Base-by-base conservation (phyloP, 805 yeast genomes). In the Lipomyces spencermartinsiae region DNA sequence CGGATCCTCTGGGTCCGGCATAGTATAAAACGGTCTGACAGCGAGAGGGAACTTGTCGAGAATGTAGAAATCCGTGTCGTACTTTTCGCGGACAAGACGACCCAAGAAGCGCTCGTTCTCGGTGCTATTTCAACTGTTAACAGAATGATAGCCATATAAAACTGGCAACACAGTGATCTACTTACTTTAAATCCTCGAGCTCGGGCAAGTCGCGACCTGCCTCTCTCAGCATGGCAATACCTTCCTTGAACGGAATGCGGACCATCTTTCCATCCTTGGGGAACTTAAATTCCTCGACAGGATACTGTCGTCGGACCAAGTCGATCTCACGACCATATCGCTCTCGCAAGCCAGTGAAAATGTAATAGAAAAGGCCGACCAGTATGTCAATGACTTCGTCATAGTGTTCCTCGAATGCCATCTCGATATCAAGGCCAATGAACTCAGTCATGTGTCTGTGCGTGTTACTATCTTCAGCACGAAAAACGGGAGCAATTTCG, bases 401-500 rank as follows among this genome's bases (percentile, higher is more conserved):
- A 80, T 95, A 95, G 82, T 95, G 98, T 83, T 93, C 97, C 83
- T 95, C 98, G 78, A 95, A 91, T 10, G 97, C 91, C 97, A 95
- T 93, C 82, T 95, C 99, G 82, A 95, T 82, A 84, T 95, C 99
- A 76, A 96, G 88, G 67, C 99, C 99, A 70, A 90, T 91, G 80
- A 95, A 95, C 82, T 95, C 99, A 66, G 99, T 95, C 97, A 95
- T 89, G 82, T 95, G 99, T 83, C 99, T 93, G 81, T 95, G 98
- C 25, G 99, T 94, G 84, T 95, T 93, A 70, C 98, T 94, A 85
- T 95, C 94, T 81, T 95, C 99, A 66, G 99, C 99, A 82, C 99
- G 88, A 87, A 95, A 95, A 57, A 95, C 98, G 49, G 99, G 98
- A 1, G 95, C 98, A 76, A 95, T 86, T 83, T 95, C 99, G 78